Conservation (phyloP, 1,139 yeast species). For the Hanseniaspora uvarum region DNA sequence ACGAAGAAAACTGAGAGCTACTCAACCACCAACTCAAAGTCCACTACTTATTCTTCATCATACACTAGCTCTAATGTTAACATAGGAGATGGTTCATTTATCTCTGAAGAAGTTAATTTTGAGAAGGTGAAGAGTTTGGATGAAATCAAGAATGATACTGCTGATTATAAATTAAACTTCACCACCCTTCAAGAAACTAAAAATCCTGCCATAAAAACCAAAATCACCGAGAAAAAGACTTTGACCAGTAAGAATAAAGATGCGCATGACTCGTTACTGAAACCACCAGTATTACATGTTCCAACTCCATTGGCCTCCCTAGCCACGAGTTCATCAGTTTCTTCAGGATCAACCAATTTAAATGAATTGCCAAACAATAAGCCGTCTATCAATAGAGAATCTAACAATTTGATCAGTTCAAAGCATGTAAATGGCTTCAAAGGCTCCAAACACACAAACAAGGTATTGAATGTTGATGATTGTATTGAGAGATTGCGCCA, state of each 20-base stretch:
- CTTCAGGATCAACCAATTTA: constrained; percentile 18
- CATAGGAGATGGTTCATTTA: not conserved
- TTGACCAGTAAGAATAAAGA: constrained; percentile 9
- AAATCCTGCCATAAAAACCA: not conserved
- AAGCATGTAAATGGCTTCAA: constrained; percentile 18
- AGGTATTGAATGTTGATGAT: constrained; percentile 27
- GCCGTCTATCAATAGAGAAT: not conserved
- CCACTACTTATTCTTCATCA: not conserved
- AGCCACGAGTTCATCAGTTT: constrained; percentile 17
- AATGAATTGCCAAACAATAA: not conserved
- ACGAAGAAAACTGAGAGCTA: not conserved
- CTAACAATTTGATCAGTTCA: constrained; percentile 1
- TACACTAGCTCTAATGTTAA: not conserved
- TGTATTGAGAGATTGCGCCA: constrained; percentile 28
- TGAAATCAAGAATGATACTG: constrained; percentile 2
- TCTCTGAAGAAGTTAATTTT: not conserved
- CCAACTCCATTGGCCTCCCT: constrained; percentile 13
- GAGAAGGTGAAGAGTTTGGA: not conserved
- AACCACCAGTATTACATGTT: constrained; percentile 4
- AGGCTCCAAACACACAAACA: constrained; percentile 19
- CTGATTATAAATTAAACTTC: constrained; percentile 6
- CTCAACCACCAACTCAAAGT: not conserved
- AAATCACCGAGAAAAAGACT: not conserved
- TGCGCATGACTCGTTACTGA: constrained; percentile 9
- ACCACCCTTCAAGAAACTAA: not conserved